These are phyloP conservation scores for Cladophialophora bantiana DNA, from an alignment of 2,329 filamentous ascomycete species.

Conservation along the genomic window DNA sequence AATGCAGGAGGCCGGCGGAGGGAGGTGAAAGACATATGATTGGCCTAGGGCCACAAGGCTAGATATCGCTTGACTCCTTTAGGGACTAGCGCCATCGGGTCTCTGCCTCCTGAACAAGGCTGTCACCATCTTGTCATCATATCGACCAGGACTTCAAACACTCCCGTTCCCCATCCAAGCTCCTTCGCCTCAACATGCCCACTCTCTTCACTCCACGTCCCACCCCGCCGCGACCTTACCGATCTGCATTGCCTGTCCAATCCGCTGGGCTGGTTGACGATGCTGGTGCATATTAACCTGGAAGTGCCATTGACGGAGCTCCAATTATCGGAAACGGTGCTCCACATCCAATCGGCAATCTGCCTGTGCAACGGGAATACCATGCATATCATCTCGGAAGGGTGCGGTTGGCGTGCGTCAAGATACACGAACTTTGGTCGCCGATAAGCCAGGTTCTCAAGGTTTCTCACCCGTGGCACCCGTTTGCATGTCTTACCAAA, in stretches of 20 bases:
- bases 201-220: background rate
- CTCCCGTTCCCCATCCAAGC: background rate
- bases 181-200: background rate
- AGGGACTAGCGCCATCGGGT: background rate
- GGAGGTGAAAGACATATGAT: background rate
- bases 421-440: slow-evolving; percentile 11
- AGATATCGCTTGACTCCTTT: background rate
- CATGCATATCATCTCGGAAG: slow-evolving; percentile 20
- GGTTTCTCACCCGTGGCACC: slow-evolving; percentile 9
- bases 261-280: background rate
- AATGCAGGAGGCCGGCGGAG: background rate
- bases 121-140: background rate
- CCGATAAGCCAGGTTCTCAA: slow-evolving; percentile 17
- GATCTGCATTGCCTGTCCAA: background rate
- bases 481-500: background rate
- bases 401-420: background rate
- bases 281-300: background rate
- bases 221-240: background rate
- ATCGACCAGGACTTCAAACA: slow-evolving; percentile 16
- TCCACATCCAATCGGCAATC: slow-evolving; percentile 23
- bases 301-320: background rate
- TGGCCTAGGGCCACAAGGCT: background rate
- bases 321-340: background rate
- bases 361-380: slow-evolving; percentile 18
- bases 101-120: slow-evolving; percentile 5